Base-by-base conservation (phyloP, 208 protist species). In the Acanthamoeba healyi region DNA sequence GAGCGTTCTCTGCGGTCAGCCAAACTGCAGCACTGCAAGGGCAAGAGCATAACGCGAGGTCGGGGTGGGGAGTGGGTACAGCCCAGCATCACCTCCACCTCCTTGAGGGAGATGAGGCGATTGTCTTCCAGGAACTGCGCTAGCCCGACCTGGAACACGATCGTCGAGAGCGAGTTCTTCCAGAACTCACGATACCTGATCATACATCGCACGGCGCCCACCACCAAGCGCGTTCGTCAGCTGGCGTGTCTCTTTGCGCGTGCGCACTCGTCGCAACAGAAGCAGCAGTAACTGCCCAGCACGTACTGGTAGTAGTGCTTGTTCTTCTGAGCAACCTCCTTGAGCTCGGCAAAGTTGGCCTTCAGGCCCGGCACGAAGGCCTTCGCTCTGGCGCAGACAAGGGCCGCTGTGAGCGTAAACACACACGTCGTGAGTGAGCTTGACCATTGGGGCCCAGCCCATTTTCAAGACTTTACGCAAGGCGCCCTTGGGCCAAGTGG, bases 141-240 rank as follows among this genome's bases (percentile, higher is more conserved):
- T 14, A 92, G 38, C 32, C 58, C 87, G 29, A 56, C 34, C 38
- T 77, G 42, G 63, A 74, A 92, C 56, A 92, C 87, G 32, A 92
- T 92, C 26, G 51, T 49, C 9, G 58, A 77, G 22, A 77, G 61
- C 6, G 61, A 15, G 36, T 92, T 44, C 61, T 92, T 92, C 87
- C 87, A 92, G 87, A 77, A 74, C 34, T 92, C 87, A 4, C 61
- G 51, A 49, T 92, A 92, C 87, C 87, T 92, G 74, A 10, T 26
- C 2, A 29, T 9, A 44, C 74, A 36, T 26, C 61, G 5, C 61
- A 67, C 61, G 32, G 38, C 65, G 36, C 17, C 42, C 42, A 82
- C 42, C 6, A 24, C 42, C 10, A 6, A 32, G 22, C 29, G 19
- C 72, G 22, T 54, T 72, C 19, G 12, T 0, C 17, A 86, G 12